Evolutionary conservation across 75 land plant genomes (phyloP).

Genomic region (Sequoiadendron giganteum): DNA sequence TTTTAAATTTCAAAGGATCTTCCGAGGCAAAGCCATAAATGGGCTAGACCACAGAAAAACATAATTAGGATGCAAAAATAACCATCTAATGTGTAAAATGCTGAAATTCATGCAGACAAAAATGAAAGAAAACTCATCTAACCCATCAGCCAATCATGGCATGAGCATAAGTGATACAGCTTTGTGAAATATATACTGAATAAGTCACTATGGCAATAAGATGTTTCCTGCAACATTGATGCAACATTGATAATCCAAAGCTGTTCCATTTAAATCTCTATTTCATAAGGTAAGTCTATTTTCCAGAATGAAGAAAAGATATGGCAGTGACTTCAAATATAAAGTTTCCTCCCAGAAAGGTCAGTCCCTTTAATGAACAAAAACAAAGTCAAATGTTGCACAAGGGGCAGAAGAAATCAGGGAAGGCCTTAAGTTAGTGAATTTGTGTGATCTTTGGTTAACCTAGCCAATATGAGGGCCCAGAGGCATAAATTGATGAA

Average conservation of each 20-base stretch:
- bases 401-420: background rate
- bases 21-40: slow-evolving; percentile 95
- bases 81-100: background rate
- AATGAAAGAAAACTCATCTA: background rate
- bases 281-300: background rate
- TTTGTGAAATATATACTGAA: background rate
- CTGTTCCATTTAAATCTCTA: background rate
- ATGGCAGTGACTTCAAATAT: background rate
- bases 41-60: slow-evolving; percentile 47
- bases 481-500: background rate
- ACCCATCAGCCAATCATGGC: background rate
- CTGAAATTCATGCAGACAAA: background rate
- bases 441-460: background rate
- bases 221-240: background rate
- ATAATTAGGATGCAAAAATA: background rate
- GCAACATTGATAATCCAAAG: background rate
- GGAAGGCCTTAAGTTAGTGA: background rate
- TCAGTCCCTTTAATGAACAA: background rate
- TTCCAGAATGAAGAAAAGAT: background rate
- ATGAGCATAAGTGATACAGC: background rate
- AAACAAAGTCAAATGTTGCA: background rate
- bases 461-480: background rate
- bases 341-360: background rate
- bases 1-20: slow-evolving; percentile 83
- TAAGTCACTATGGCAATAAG: background rate